Percentiles rank a stretch among this genome's conserved stretches.
Evolutionary conservation across 805 yeast genomes (phyloP).

Genomic region (Yamadazyma ubonensis): DNA sequence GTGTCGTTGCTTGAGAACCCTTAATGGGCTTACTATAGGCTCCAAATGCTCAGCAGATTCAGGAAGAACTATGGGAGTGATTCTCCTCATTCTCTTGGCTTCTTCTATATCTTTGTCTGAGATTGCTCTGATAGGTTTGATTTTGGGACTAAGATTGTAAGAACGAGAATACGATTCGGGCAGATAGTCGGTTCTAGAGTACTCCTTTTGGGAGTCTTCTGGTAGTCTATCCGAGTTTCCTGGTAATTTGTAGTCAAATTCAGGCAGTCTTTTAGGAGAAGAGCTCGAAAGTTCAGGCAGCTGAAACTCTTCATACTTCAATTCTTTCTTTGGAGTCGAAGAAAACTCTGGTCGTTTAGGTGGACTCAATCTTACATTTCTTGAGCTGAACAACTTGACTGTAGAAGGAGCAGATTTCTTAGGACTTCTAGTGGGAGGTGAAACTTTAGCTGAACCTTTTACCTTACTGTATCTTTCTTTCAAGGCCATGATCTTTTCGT

Average conservation of each 20-base stretch:
- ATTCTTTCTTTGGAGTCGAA: conserved; percentile 7
- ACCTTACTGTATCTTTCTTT: conserved; percentile 31
- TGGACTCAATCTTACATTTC: conserved; percentile 11
- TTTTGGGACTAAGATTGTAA: too few relatives aligned
- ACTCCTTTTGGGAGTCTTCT: background rate
- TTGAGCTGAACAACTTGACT: conserved; percentile 3
- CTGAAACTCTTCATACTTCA: too few relatives aligned
- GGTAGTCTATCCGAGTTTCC: background rate
- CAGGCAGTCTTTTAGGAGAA: too few relatives aligned
- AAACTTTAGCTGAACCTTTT: conserved; percentile 8
- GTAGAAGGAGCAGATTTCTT: background rate
- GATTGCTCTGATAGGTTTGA: conserved; percentile 3
- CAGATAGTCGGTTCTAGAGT: conserved; percentile 7
- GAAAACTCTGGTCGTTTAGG: conserved; percentile 16
- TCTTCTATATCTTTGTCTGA: conserved; percentile 23
- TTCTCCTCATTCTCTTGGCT: conserved; percentile 33
- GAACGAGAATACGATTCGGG: too few relatives aligned
- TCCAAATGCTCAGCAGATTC: conserved; percentile 21
- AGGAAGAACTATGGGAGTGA: conserved; percentile 39
- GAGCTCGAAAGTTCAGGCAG: too few relatives aligned
- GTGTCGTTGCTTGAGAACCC: conserved; percentile 26
- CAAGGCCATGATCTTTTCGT: conserved; percentile 34
- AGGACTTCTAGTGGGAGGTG: conserved; percentile 4
- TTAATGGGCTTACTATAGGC: conserved; percentile 32
- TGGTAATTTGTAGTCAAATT: background rate